Conservation (phyloP, 2,329 filamentous ascomycete genomes). For the Fusarium cyanostomum region DNA sequence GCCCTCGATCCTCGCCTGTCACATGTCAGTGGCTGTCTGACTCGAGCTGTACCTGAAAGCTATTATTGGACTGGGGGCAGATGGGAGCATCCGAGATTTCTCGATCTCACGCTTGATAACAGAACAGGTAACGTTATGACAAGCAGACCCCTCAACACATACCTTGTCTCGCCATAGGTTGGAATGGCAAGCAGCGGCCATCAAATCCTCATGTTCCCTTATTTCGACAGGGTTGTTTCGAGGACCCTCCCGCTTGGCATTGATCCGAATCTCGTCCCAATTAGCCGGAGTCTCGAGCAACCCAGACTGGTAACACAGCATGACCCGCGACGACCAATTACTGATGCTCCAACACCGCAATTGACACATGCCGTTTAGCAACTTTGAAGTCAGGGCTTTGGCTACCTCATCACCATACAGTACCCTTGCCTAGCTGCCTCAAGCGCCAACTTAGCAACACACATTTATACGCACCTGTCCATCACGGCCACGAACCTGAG, state of each 20-base stretch:
- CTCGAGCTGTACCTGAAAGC: slow-evolving; percentile 21
- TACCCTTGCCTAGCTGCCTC: neutral
- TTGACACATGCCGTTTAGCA: neutral
- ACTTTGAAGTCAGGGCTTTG: neutral
- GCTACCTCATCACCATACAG: neutral
- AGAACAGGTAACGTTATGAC: slow-evolving; percentile 23
- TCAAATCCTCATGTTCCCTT: slow-evolving; percentile 4
- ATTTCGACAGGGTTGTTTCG: neutral
- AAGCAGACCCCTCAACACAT: slow-evolving; percentile 18
- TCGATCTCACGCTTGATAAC: neutral
- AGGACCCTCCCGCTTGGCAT: slow-evolving; percentile 2
- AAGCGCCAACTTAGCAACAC: neutral
- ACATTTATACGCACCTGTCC: neutral
- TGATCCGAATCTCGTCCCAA: neutral
- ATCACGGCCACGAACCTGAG: neutral
- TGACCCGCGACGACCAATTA: neutral
- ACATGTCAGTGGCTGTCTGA: slow-evolving; percentile 33
- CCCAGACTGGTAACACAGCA: neutral
- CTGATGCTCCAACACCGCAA: neutral
- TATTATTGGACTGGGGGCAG: slow-evolving; percentile 19
- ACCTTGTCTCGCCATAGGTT: neutral
- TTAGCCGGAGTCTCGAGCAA: neutral
- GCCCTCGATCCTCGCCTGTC: slow-evolving; percentile 26
- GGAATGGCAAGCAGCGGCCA: slow-evolving; percentile 4
- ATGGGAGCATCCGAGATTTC: slow-evolving; percentile 7